Conservation (phyloP, 805 yeast species). For the Lachancea kluyveri region DNA sequence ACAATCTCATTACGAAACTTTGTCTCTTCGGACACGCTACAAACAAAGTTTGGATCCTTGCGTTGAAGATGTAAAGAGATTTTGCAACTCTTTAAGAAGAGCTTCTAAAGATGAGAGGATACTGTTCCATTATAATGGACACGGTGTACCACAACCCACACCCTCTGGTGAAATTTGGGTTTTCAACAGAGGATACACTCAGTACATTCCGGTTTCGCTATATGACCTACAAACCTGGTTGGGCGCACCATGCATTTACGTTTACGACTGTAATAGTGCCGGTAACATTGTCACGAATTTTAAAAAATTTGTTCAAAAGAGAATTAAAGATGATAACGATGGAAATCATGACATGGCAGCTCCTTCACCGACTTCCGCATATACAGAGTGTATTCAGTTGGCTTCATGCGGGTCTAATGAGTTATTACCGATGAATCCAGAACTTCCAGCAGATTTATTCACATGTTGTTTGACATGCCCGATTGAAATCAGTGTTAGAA, state of each 20-base stretch:
- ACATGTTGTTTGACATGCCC: conserved; percentile 95
- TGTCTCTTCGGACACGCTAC: conserved; percentile 80
- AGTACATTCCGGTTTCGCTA: conserved; percentile 93
- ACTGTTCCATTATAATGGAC: conserved; percentile 93
- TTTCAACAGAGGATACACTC: conserved; percentile 93
- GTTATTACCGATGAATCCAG: conserved; percentile 85
- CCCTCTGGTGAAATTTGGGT: conserved; percentile 98
- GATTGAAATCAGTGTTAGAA: conserved; percentile 84
- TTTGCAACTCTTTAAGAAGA: conserved; percentile 81
- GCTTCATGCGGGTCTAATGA: conserved; percentile 91
- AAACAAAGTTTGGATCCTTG: conserved; percentile 91
- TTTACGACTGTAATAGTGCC: conserved; percentile 90
- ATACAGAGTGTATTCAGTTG: conserved; percentile 81
- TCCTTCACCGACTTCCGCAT: conserved; percentile 42
- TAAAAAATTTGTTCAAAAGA: conserved; percentile 80
- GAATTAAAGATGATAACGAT: conserved; percentile 80
- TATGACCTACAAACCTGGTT: conserved; percentile 95
- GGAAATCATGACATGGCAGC: conserved; percentile 38
- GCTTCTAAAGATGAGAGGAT: conserved; percentile 92
- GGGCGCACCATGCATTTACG: conserved; percentile 95
- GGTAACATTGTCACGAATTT: conserved; percentile 89
- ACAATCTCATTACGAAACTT: conserved; percentile 83
- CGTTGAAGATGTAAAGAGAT: conserved; percentile 89
- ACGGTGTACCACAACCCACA: conserved; percentile 97
- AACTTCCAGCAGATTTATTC: conserved; percentile 90